These are phyloP conservation scores for Phytophthora capsici DNA, from an alignment of 352 stramenopile species.

Conservation along the genomic window DNA sequence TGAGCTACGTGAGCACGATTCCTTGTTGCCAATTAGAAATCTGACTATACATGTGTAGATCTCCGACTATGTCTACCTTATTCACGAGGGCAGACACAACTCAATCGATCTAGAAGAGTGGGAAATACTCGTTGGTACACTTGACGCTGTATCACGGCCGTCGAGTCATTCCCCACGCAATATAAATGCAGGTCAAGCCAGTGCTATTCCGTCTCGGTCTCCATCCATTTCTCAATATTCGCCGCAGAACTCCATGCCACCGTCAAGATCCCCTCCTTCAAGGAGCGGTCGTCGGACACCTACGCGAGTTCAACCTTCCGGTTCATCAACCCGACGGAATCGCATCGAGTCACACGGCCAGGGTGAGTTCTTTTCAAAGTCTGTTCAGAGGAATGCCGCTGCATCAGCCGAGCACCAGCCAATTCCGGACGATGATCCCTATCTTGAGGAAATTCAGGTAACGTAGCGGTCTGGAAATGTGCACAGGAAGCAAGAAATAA, in stretches of 20 bases:
- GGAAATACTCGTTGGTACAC: slow-evolving; percentile 67
- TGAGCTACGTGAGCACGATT: slow-evolving; percentile 12
- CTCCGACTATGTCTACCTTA: slow-evolving; percentile 76
- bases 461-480: not conserved
- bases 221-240: slow-evolving; percentile 10
- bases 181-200: slow-evolving; percentile 1
- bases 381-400: slow-evolving; percentile 14
- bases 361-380: slow-evolving; percentile 5
- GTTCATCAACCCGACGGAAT: too few species aligned
- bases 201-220: slow-evolving; percentile 18
- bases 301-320: not conserved
- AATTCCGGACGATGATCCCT: slow-evolving; percentile 39
- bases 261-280: slow-evolving; percentile 19
- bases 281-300: not conserved
- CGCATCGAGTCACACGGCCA: not conserved
- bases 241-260: slow-evolving; percentile 8
- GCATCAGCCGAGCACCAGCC: slow-evolving; percentile 20
- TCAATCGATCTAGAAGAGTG: slow-evolving; percentile 73
- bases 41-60: slow-evolving; percentile 41
- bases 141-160: slow-evolving; percentile 65
- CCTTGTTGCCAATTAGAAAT: not conserved
- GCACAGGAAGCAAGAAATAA: too few species aligned
- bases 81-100: slow-evolving; percentile 61
- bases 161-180: slow-evolving; percentile 17
- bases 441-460: slow-evolving; percentile 57